Conservation (phyloP, 257 asterid genomes). For the Coffea eugenioides region DNA sequence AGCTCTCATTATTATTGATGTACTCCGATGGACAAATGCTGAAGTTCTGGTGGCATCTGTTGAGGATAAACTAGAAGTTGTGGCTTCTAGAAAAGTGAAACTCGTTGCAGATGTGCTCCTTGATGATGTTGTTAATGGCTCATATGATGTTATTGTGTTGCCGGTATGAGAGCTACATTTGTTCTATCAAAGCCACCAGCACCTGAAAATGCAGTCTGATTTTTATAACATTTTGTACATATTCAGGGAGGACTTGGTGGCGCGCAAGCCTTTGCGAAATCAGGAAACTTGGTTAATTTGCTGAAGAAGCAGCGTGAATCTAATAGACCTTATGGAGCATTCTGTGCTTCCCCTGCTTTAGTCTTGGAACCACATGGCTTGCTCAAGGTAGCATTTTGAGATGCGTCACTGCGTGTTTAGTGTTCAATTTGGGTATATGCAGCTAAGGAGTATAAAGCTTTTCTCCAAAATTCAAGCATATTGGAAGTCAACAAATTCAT, state of each 20-base stretch:
- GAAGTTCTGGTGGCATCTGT: conserved; percentile 86
- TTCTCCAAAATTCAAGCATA: background rate
- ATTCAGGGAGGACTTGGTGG: conserved; percentile 96
- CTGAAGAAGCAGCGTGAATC: conserved; percentile 80
- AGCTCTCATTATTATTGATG: conserved; percentile 80
- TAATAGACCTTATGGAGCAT: conserved; percentile 72
- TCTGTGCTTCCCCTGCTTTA: conserved; percentile 96
- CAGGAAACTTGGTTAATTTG: conserved; percentile 66
- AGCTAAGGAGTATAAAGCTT: background rate
- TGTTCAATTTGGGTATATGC: background rate
- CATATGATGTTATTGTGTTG: conserved; percentile 81
- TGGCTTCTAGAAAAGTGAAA: conserved; percentile 91
- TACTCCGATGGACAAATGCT: conserved; percentile 87
- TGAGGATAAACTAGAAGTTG: conserved; percentile 63
- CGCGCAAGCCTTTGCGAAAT: conserved; percentile 78
- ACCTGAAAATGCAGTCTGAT: background rate
- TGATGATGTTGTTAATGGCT: conserved; percentile 53
- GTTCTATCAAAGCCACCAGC: background rate
- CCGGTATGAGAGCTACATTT: conserved; percentile 53
- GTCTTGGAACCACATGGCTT: conserved; percentile 87
- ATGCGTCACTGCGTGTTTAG: background rate
- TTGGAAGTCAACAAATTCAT: background rate
- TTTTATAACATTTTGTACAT: background rate
- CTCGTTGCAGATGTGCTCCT: conserved; percentile 82
- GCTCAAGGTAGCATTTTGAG: conserved; percentile 50